phyloP scores from a whole-genome alignment of 2,329 filamentous ascomycete species.

The Neonectria sp. region DNA sequence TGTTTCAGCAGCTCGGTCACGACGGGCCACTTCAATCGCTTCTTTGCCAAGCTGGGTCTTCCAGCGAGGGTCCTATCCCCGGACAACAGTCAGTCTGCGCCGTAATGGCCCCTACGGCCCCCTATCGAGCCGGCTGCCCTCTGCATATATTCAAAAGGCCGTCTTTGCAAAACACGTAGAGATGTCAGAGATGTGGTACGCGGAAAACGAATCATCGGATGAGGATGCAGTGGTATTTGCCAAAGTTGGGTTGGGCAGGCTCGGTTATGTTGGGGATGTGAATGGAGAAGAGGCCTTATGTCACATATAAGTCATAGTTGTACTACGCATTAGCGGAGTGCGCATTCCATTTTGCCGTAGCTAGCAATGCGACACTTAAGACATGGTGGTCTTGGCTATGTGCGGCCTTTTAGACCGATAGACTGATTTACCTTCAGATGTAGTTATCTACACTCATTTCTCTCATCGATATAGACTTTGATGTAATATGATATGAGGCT shows the following conservation, averaged over 20 bases:
- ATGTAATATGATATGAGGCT: too few species aligned
- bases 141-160: slow-evolving; percentile 23
- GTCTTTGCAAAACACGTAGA: slow-evolving; percentile 5
- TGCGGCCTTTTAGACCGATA: slow-evolving; percentile 23
- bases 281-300: slow-evolving; percentile 12
- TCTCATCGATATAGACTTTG: too few species aligned
- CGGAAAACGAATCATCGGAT: not conserved
- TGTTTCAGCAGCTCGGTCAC: slow-evolving; percentile 15
- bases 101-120: not conserved
- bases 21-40: slow-evolving; percentile 18
- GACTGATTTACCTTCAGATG: not conserved
- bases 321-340: too few species aligned
- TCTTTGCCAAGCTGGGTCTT: slow-evolving; percentile 31
- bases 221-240: slow-evolving; percentile 28
- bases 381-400: slow-evolving; percentile 22
- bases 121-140: slow-evolving; percentile 5
- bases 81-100: slow-evolving; percentile 6
- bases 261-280: slow-evolving; percentile 33
- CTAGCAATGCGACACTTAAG: too few species aligned
- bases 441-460: too few species aligned
- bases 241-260: slow-evolving; percentile 18
- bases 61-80: slow-evolving; percentile 20
- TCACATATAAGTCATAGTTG: too few species aligned
- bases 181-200: slow-evolving; percentile 21
- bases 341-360: too few species aligned